These are phyloP conservation scores for Cordyceps farinosa DNA, from an alignment of 2,329 filamentous ascomycete genomes.

Conservation along the genomic window DNA sequence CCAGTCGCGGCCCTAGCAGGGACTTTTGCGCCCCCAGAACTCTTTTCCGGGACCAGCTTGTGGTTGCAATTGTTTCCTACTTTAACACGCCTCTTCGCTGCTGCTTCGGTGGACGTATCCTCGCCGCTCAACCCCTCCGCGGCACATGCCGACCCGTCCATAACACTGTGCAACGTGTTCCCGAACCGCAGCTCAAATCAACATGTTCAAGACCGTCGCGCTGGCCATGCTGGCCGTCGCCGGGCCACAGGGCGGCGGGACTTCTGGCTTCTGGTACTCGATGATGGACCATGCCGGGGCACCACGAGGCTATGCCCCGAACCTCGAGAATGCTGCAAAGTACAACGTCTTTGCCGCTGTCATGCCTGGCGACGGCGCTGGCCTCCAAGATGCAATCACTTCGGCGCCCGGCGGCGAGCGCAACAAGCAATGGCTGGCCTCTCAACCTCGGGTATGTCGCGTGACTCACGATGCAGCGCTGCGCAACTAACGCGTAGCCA, in stretches of 20 bases:
- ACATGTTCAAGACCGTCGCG: constrained; percentile 8
- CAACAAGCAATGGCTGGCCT: constrained; percentile 16
- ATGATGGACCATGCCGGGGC: constrained; percentile 39
- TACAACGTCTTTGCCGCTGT: constrained; percentile 13
- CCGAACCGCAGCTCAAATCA: neutral
- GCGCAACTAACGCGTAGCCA: neutral
- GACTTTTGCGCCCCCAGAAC: neutral
- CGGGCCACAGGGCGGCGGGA: neutral
- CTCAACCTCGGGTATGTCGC: constrained; percentile 22
- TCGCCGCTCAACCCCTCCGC: neutral
- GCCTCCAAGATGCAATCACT: constrained; percentile 6
- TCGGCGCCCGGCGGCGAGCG: constrained; percentile 8
- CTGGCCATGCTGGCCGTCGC: constrained; percentile 11
- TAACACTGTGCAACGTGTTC: neutral
- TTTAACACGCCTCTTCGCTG: neutral
- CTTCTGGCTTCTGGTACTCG: constrained; percentile 39
- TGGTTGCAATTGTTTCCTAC: neutral
- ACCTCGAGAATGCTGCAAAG: neutral
- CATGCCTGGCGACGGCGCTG: constrained; percentile 3
- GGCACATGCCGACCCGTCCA: neutral
- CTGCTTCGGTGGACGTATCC: neutral
- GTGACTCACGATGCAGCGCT: neutral
- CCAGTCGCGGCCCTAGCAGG: neutral
- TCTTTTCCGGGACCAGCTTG: neutral
- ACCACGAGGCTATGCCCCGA: constrained; percentile 17